Percentiles rank a stretch among this genome's conserved stretches.
These are phyloP conservation scores for Prunus padus DNA, from an alignment of 306 rosid genomes.

Conservation along the genomic window DNA sequence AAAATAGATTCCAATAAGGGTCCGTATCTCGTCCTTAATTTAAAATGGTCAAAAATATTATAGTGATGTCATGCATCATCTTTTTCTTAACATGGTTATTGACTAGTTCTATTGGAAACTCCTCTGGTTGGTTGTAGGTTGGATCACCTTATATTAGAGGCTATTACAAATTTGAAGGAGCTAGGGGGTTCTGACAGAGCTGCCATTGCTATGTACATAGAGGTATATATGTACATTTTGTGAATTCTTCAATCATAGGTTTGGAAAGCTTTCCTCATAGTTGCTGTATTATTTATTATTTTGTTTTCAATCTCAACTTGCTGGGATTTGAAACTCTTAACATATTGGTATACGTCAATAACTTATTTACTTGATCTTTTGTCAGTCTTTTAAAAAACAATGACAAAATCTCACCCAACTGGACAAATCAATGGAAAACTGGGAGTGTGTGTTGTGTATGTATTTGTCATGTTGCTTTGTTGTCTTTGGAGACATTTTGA, in stretches of 20 bases:
- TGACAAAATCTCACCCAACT: conserved; percentile 19
- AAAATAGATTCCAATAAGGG: neutral
- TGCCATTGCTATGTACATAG: conserved; percentile 72
- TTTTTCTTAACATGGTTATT: conserved; percentile 15
- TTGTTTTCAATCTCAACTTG: conserved; percentile 9
- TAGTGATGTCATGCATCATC: neutral
- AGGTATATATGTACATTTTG: conserved; percentile 49
- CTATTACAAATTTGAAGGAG: conserved; percentile 78
- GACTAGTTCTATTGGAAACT: conserved; percentile 20
- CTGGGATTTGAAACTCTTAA: conserved; percentile 1
- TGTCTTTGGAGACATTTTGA: conserved; percentile 24
- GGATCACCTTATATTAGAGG: conserved; percentile 78
- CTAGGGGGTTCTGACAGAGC: conserved; percentile 85
- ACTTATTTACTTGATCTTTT: conserved; percentile 9
- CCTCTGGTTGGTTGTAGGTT: conserved; percentile 55
- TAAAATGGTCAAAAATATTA: conserved; percentile 4
- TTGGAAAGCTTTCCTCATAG: neutral
- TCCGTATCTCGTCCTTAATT: neutral
- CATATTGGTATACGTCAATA: neutral
- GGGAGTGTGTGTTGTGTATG: neutral
- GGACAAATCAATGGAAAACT: neutral
- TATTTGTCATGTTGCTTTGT: conserved; percentile 8
- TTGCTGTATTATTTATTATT: neutral
- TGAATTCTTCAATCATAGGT: neutral
- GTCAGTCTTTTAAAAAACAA: conserved; percentile 13